A percentile compares a stretch with the other conserved stretches of the same genome.
Conservation (phyloP, 2,329 filamentous ascomycete species). For the Xylariaceae sp. region DNA sequence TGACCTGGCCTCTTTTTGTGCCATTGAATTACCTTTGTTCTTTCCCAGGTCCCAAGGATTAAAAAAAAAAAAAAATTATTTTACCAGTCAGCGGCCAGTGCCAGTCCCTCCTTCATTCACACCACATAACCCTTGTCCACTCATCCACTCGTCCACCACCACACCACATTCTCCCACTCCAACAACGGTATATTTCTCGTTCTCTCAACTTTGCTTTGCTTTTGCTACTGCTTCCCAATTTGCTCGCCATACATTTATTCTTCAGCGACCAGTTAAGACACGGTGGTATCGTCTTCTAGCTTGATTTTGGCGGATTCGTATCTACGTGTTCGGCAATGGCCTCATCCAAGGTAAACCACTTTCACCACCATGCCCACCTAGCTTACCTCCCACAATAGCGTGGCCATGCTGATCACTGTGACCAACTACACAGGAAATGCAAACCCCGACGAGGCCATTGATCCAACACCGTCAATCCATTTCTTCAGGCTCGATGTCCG, state of each 20-base stretch:
- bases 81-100: slow-evolving; percentile 26
- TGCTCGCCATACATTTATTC: slow-evolving; percentile 23
- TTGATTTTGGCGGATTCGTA: slow-evolving; percentile 34
- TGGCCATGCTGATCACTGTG: slow-evolving; percentile 46
- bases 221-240: slow-evolving; percentile 27
- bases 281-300: slow-evolving; percentile 21
- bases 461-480: slow-evolving; percentile 66
- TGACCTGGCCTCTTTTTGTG: slow-evolving; percentile 23
- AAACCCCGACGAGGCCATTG: slow-evolving; percentile 70
- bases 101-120: slow-evolving; percentile 23
- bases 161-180: slow-evolving; percentile 32
- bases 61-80: slow-evolving; percentile 25
- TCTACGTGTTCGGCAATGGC: slow-evolving; percentile 57
- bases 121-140: slow-evolving; percentile 31
- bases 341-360: slow-evolving; percentile 62
- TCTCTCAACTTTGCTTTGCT: slow-evolving; percentile 31
- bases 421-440: slow-evolving; percentile 60
- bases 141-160: slow-evolving; percentile 28
- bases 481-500: slow-evolving; percentile 63
- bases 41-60: slow-evolving; percentile 22
- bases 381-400: slow-evolving; percentile 37
- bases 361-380: slow-evolving; percentile 32
- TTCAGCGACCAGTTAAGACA: slow-evolving; percentile 14
- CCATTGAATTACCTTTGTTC: slow-evolving; percentile 28
- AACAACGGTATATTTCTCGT: slow-evolving; percentile 34